Evolutionary conservation across 2,329 filamentous ascomycete species (phyloP).

Genomic region (Claviceps humidiphila): DNA sequence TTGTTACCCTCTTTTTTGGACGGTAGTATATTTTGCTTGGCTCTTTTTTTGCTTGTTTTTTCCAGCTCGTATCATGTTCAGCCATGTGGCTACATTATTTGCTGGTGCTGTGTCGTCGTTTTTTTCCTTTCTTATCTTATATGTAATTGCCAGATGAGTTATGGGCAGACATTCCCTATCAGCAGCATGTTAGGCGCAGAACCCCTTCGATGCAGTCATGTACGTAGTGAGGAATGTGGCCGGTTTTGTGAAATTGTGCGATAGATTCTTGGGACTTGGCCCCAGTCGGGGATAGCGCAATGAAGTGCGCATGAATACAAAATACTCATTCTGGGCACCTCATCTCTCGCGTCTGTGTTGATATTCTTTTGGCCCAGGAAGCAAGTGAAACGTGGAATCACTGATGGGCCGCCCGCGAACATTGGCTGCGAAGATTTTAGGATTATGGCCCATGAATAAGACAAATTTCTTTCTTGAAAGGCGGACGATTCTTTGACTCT

Average conservation of each 20-base stretch:
- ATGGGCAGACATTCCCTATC: conserved; percentile 15
- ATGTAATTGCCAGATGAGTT: conserved; percentile 7
- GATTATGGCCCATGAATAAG: background rate
- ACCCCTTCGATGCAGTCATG: background rate
- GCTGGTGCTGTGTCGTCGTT: conserved; percentile 3
- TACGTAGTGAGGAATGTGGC: conserved; percentile 4
- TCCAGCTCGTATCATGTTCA: conserved; percentile 7
- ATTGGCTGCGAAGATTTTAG: no score
- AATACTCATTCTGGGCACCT: conserved; percentile 2
- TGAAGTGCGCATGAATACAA: conserved; percentile 10
- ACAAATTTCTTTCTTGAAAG: background rate
- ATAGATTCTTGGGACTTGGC: conserved; percentile 18
- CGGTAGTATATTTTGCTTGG: conserved; percentile 7
- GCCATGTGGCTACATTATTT: conserved; percentile 8
- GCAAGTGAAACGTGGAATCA: no score
- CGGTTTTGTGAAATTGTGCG: conserved; percentile 26
- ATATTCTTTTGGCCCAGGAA: no score
- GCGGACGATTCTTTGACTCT: background rate
- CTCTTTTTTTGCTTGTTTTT: conserved; percentile 5
- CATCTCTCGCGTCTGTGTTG: no score
- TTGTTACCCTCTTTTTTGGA: conserved; percentile 1
- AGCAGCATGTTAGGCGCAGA: conserved; percentile 24
- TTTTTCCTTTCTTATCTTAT: conserved; percentile 7
- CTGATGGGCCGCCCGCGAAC: no score
- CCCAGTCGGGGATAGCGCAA: background rate